phyloP scores from a whole-genome alignment of 345 rosid species.

The Viola odorata region DNA sequence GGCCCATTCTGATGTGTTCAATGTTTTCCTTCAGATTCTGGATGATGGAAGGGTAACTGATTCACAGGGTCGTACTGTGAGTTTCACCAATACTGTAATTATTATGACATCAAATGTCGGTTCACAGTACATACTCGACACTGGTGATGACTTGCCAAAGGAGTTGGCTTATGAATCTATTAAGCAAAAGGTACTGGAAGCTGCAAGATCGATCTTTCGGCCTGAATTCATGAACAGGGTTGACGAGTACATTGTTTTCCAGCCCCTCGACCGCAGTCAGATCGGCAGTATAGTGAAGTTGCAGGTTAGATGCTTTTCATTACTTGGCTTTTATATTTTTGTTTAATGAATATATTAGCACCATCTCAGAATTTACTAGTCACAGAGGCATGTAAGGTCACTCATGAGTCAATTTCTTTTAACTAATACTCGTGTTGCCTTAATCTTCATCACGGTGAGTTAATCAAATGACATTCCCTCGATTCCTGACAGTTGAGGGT shows the following conservation, averaged over 20 bases:
- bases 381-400: no score
- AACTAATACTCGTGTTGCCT: no score
- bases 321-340: neutral
- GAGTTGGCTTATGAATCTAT: constrained; percentile 73
- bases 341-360: neutral
- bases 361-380: neutral
- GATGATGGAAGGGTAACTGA: constrained; percentile 98
- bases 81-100: constrained; percentile 86
- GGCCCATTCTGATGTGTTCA: constrained; percentile 89
- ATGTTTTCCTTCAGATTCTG: constrained; percentile 91
- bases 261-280: constrained; percentile 79
- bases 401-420: no score
- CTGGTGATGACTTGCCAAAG: constrained; percentile 49
- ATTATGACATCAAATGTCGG: constrained; percentile 98
- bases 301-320: constrained; percentile 49
- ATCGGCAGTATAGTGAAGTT: constrained; percentile 75
- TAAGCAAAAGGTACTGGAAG: constrained; percentile 79
- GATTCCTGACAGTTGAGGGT: no score
- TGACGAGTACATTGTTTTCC: constrained; percentile 98
- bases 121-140: constrained; percentile 72
- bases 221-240: constrained; percentile 99
- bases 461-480: no score
- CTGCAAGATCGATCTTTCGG: constrained; percentile 93
- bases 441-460: no score
- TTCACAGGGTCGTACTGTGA: constrained; percentile 92